Percentiles rank a stretch among this genome's conserved stretches.
phyloP scores from a whole-genome alignment of 2,329 filamentous ascomycete genomes.

The Pseudogymnoascus sp. region DNA sequence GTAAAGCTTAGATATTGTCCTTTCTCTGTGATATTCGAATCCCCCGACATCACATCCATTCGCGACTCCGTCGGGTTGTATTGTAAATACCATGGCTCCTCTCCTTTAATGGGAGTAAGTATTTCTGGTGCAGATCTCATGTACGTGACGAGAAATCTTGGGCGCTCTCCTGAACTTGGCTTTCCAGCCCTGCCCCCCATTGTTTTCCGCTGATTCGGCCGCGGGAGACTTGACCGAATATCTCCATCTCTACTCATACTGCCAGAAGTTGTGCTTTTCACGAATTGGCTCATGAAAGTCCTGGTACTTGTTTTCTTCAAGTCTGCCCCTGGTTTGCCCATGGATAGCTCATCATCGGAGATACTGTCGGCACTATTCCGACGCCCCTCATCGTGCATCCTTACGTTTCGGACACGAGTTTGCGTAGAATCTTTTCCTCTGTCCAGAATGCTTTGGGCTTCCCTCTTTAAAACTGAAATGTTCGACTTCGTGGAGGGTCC shows the following conservation, averaged over 20 bases:
- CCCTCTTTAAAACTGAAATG: neutral
- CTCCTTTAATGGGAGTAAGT: neutral
- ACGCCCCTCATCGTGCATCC: neutral
- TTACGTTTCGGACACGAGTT: neutral
- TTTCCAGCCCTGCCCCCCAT: neutral
- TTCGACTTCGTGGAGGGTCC: neutral
- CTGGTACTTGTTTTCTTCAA: neutral
- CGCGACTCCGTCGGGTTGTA: neutral
- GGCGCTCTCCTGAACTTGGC: neutral
- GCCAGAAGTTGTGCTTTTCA: neutral
- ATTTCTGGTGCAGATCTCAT: neutral
- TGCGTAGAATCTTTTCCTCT: neutral
- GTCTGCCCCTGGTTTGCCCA: neutral
- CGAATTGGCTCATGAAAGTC: neutral
- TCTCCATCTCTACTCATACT: neutral
- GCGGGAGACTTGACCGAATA: neutral
- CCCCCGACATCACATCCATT: neutral
- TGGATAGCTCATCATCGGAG: slow-evolving; percentile 1
- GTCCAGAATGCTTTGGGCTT: neutral
- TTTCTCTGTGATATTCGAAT: neutral
- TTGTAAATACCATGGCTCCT: neutral
- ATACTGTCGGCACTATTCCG: neutral
- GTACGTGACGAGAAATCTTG: neutral
- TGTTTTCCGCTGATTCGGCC: neutral
- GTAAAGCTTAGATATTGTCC: neutral